phyloP scores from a whole-genome alignment of 1,284 basidiomycete genomes.

The Trichosporon ovoides region DNA sequence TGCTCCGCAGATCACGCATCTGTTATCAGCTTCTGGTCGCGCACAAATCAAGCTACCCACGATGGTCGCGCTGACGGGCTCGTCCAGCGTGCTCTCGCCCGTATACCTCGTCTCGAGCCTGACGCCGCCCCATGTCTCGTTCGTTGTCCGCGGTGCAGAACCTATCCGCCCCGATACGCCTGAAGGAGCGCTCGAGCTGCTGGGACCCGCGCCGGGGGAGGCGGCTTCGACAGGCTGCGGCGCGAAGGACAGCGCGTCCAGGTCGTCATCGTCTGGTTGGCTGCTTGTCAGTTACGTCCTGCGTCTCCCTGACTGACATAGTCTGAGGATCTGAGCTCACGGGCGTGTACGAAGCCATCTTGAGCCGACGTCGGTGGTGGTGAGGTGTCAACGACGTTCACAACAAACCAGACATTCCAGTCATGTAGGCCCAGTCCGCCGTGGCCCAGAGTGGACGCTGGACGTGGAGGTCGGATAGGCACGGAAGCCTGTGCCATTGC shows the following conservation, averaged over 20 bases:
- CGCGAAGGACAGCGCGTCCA: constrained; percentile 46
- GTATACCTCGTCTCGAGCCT: constrained; percentile 78
- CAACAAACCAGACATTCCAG: background rate
- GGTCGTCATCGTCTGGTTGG: constrained; percentile 49
- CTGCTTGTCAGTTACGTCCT: constrained; percentile 22
- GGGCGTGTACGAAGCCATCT: constrained; percentile 31
- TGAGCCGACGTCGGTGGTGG: background rate
- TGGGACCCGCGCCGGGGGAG: background rate
- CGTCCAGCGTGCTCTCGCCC: constrained; percentile 79
- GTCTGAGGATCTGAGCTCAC: constrained; percentile 25
- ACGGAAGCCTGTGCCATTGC: background rate
- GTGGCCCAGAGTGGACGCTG: background rate
- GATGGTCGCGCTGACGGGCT: constrained; percentile 81
- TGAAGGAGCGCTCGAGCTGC: background rate
- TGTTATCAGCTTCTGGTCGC: constrained; percentile 38
- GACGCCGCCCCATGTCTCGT: constrained; percentile 59
- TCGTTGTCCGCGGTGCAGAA: constrained; percentile 43
- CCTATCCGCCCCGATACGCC: constrained; percentile 68
- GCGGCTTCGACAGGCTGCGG: constrained; percentile 11
- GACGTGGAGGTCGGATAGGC: constrained; percentile 5
- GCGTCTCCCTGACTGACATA: constrained; percentile 26
- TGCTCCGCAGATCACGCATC: constrained; percentile 79
- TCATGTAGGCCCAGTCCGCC: too few species aligned
- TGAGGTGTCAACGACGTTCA: background rate
- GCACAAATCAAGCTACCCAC: constrained; percentile 56